phyloP scores from a whole-genome alignment of 78 protist genomes.

The Polysphondylium violaceum region DNA sequence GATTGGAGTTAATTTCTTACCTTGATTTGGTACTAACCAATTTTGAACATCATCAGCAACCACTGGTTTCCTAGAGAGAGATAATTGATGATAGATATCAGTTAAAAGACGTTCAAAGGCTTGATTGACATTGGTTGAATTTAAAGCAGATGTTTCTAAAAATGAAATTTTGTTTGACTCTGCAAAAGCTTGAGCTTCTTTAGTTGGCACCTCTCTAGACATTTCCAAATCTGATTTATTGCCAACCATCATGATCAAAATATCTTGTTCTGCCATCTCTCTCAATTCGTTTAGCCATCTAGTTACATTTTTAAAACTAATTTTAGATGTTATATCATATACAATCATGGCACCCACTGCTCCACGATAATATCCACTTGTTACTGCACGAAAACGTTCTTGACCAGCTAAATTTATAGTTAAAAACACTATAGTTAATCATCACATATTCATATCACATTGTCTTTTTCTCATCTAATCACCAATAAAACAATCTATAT shows the following conservation, averaged over 20 bases:
- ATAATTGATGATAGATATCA: conserved; percentile 5
- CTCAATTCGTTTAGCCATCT: conserved; percentile 89
- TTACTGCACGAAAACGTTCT: conserved; percentile 98
- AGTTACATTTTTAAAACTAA: conserved; percentile 95
- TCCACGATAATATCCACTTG: conserved; percentile 96
- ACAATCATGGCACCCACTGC: conserved; percentile 99
- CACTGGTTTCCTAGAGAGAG: conserved; percentile 14
- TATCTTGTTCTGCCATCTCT: conserved; percentile 83
- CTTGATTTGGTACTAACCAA: conserved; percentile 67
- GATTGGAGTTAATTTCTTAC: conserved; percentile 57
- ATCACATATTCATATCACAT: too few species aligned
- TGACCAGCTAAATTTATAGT: conserved; percentile 98
- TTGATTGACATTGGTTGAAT: conserved; percentile 86
- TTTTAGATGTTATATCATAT: conserved; percentile 96
- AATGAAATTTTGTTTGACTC: conserved; percentile 79
- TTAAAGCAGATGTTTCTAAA: conserved; percentile 92
- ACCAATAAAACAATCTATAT: neutral
- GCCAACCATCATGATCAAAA: conserved; percentile 88
- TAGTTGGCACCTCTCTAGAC: conserved; percentile 79
- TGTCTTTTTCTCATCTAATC: neutral
- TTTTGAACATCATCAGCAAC: conserved; percentile 59
- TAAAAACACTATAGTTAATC: neutral
- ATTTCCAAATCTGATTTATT: conserved; percentile 92
- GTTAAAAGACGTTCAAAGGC: conserved; percentile 81
- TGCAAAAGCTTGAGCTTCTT: conserved; percentile 87